A percentile compares a stretch with the other conserved stretches of the same genome.
Conservation (phyloP, 371 early-diverging fungal genomes). For the Phascolomyces articulosus region DNA sequence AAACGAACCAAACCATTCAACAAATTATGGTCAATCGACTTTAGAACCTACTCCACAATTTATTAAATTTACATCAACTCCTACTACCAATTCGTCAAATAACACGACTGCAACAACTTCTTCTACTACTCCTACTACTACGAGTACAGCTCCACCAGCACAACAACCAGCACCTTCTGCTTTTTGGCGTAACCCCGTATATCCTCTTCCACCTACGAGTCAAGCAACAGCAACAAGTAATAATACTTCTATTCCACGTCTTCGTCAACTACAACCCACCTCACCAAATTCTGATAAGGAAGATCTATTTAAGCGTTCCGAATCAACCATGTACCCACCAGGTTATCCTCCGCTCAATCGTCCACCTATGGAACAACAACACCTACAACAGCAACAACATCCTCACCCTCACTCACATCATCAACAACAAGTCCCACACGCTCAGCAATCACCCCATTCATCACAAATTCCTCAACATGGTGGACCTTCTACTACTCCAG, state of each 20-base stretch:
- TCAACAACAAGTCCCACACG: no score
- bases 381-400: neutral
- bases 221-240: neutral
- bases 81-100: neutral
- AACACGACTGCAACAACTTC: neutral
- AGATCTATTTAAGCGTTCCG: conserved; percentile 9
- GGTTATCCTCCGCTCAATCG: conserved; percentile 6
- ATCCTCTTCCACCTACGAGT: neutral
- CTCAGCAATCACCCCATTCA: no score
- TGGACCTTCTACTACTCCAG: neutral
- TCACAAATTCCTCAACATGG: neutral
- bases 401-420: neutral
- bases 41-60: conserved; percentile 5
- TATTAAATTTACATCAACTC: neutral
- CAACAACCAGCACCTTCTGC: conserved; percentile 6
- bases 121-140: neutral
- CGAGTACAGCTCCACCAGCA: no score
- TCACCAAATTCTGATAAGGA: conserved; percentile 8
- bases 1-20: neutral
- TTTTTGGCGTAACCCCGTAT: conserved; percentile 13
- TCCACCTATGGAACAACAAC: conserved; percentile 1
- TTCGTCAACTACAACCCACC: neutral
- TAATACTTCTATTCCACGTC: conserved; percentile 4
- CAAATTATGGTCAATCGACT: neutral
- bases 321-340: conserved; percentile 4